Evolutionary conservation across 306 rosid species (phyloP), one percentile per base, ranked within the genome.

Genomic region (Cucurbita maxima): DNA sequence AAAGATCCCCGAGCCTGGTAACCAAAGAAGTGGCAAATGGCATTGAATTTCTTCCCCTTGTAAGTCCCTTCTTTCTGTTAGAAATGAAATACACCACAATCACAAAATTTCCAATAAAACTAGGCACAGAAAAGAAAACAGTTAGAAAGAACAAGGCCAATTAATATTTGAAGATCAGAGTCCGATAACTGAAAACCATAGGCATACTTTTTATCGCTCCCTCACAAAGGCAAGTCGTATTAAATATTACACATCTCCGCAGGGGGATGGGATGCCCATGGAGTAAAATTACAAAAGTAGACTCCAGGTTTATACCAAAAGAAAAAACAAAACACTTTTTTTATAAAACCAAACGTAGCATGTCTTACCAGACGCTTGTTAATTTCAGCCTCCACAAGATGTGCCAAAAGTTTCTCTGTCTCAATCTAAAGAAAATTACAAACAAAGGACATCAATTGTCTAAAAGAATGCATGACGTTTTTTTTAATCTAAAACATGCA

Each of bases 1-100:
- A 95, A 83, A 48, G 99, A 95, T 73, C 99, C 99, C 69, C 99
- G 97, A 83, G 99, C 99, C 84, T 94, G 99, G 81, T 94, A 94
- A 74, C 99, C 99, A 34, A 94, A 94, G 73, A 95, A 95, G 86
- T 95, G 99, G 83, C 99, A 95, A 79, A 95, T 95, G 52, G 99
- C 96, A 76, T 84, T 95, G 74, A 95, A 95, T 73, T 95, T 95
- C 91, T 95, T 95, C 66, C 99, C 99, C 87, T 88, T 95, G 82
- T 91, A 95, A 76, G 87, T 85, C 76, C 96, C 99, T 83, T 86
- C 96, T 86, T 95, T 95, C 99, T 92, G 98, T 78, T 66, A 78
- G 81, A 69, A 78, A 78, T 45, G 78, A 30, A 56, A 55, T 50
- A 16, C 30, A 50, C 47, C 15, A 68, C 71, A 67, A 70, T 45